Conservation (phyloP, 192 early-diverging fungal species). For the Rhizophagus sp. region DNA sequence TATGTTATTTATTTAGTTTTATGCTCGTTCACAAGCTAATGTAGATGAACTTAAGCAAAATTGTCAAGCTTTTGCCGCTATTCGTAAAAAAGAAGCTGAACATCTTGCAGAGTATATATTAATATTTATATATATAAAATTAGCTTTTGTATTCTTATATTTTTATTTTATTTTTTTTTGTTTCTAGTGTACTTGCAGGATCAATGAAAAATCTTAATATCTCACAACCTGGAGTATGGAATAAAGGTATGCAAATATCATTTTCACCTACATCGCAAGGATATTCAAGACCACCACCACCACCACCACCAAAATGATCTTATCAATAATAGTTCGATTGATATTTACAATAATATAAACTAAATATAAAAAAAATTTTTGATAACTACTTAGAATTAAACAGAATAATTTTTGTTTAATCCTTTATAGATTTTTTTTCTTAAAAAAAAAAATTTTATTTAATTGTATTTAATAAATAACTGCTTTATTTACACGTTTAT, state of each 20-base stretch:
- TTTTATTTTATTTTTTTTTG: neutral
- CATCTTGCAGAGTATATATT: neutral
- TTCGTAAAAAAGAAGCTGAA: neutral
- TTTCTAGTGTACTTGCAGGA: neutral
- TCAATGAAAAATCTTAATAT: conserved; percentile 1
- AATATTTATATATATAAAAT: neutral
- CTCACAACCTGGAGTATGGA: conserved; percentile 4
- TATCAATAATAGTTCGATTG: no score
- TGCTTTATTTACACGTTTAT: no score
- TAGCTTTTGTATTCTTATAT: neutral
- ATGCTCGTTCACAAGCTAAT: conserved; percentile 32
- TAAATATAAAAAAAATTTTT: no score
- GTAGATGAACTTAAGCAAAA: neutral
- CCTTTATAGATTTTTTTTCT: no score
- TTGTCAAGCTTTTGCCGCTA: neutral
- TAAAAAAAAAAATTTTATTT: no score
- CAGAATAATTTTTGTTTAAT: no score
- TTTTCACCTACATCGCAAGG: conserved; percentile 4
- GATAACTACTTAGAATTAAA: no score
- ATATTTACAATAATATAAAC: no score
- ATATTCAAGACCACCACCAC: neutral
- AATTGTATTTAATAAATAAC: no score
- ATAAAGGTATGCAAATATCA: neutral
- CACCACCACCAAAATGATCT: neutral
- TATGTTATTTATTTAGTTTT: conserved; percentile 53